phyloP scores from a whole-genome alignment of 1,284 basidiomycete genomes.

The Malassezia restricta region DNA sequence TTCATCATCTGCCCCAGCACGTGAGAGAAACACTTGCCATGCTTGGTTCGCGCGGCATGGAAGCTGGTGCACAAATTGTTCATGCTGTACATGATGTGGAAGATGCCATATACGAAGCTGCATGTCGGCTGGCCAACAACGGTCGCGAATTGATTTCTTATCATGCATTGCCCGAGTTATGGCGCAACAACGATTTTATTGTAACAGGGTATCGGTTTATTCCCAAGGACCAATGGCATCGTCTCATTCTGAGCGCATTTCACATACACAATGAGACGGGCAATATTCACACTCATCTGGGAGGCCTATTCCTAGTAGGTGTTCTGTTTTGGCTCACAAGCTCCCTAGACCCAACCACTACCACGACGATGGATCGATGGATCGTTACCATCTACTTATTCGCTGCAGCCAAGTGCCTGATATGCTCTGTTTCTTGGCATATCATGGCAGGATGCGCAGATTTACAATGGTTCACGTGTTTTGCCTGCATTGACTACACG shows the following conservation, averaged over 20 bases:
- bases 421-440: conserved; percentile 40
- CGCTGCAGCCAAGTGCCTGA: conserved; percentile 41
- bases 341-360: conserved; percentile 31
- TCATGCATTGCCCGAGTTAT: conserved; percentile 34
- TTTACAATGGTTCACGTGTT: conserved; percentile 36
- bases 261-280: conserved; percentile 45
- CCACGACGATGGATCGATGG: conserved; percentile 37
- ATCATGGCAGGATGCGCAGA: conserved; percentile 44
- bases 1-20: background rate
- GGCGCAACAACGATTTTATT: conserved; percentile 45
- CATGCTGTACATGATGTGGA: conserved; percentile 34
- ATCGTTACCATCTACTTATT: conserved; percentile 42
- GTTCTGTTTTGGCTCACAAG: conserved; percentile 40
- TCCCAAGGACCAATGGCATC: conserved; percentile 29
- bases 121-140: conserved; percentile 31
- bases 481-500: conserved; percentile 44
- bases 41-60: background rate
- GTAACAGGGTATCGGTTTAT: conserved; percentile 44
- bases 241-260: conserved; percentile 35
- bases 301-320: conserved; percentile 32
- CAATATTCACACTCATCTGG: conserved; percentile 43
- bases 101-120: conserved; percentile 32
- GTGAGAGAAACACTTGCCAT: conserved; percentile 5
- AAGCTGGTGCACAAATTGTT: background rate
- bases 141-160: conserved; percentile 35